Evolutionary conservation across 2,329 filamentous ascomycete genomes (phyloP).

Genomic region (Colletotrichum sp.): DNA sequence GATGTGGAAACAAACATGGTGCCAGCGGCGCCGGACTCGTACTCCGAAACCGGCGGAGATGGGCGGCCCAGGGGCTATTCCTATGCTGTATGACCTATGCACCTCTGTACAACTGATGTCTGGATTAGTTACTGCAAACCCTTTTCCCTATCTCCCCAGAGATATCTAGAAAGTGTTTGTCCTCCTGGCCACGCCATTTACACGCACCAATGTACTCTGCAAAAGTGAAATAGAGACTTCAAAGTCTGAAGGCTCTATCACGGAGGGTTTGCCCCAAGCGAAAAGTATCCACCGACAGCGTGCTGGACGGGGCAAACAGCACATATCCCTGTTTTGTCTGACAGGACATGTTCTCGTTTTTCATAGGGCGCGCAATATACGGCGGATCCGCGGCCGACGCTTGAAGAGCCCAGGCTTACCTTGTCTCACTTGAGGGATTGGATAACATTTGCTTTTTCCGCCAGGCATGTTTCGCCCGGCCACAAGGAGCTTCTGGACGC

Average conservation of each 20-base stretch:
- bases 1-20: neutral
- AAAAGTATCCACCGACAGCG: neutral
- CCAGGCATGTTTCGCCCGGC: too few species aligned
- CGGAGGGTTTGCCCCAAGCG: neutral
- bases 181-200: neutral
- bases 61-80: neutral
- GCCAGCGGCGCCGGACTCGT: neutral
- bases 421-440: neutral
- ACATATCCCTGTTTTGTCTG: neutral
- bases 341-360: neutral
- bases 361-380: neutral
- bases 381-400: too few species aligned
- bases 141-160: neutral
- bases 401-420: neutral
- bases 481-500: too few species aligned
- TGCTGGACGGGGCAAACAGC: too few species aligned
- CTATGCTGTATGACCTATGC: neutral
- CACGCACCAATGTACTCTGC: neutral
- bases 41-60: neutral
- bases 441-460: neutral
- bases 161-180: neutral
- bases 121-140: neutral
- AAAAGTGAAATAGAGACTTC: neutral
- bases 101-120: neutral
- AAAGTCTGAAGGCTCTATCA: neutral